Evolutionary conservation across 1,139 yeast species (phyloP).

Genomic region (Zygosaccharomyces sapae): DNA sequence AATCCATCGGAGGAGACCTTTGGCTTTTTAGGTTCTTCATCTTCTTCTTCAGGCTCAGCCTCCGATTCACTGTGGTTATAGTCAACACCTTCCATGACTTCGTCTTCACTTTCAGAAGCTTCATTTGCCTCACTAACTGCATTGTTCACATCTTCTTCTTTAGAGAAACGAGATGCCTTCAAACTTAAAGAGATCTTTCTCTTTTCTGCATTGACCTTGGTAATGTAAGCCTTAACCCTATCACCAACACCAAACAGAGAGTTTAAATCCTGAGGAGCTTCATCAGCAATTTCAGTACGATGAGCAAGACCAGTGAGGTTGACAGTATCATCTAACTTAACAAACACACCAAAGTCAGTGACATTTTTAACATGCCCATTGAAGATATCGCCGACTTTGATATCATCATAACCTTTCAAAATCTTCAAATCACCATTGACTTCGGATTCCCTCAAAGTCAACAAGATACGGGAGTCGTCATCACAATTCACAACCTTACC

Average conservation of each 20-base stretch:
- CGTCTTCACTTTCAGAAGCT: slow-evolving; percentile 26
- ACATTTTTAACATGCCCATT: slow-evolving; percentile 80
- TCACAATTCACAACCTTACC: slow-evolving; percentile 69
- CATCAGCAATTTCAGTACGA: slow-evolving; percentile 77
- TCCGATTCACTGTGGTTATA: slow-evolving; percentile 22
- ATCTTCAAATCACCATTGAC: slow-evolving; percentile 62
- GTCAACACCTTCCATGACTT: slow-evolving; percentile 29
- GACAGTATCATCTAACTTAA: slow-evolving; percentile 69
- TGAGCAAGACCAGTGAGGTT: slow-evolving; percentile 86
- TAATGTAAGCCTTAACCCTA: slow-evolving; percentile 76
- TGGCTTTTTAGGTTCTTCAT: slow-evolving; percentile 21
- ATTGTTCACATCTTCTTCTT: slow-evolving; percentile 37
- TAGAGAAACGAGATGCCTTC: slow-evolving; percentile 84
- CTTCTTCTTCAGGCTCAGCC: slow-evolving; percentile 22
- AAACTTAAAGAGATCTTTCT: slow-evolving; percentile 81
- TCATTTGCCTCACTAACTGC: slow-evolving; percentile 34
- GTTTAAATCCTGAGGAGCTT: slow-evolving; percentile 46
- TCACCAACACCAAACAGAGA: slow-evolving; percentile 83
- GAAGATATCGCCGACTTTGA: slow-evolving; percentile 62
- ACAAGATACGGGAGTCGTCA: slow-evolving; percentile 59
- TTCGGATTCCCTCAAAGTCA: slow-evolving; percentile 80
- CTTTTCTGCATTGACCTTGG: slow-evolving; percentile 59
- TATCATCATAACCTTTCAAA: slow-evolving; percentile 59
- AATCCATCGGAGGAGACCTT: slow-evolving; percentile 48
- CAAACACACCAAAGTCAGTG: slow-evolving; percentile 88